Base-by-base conservation (phyloP, 1,139 yeast genomes). In the Geotrichum siamense region DNA sequence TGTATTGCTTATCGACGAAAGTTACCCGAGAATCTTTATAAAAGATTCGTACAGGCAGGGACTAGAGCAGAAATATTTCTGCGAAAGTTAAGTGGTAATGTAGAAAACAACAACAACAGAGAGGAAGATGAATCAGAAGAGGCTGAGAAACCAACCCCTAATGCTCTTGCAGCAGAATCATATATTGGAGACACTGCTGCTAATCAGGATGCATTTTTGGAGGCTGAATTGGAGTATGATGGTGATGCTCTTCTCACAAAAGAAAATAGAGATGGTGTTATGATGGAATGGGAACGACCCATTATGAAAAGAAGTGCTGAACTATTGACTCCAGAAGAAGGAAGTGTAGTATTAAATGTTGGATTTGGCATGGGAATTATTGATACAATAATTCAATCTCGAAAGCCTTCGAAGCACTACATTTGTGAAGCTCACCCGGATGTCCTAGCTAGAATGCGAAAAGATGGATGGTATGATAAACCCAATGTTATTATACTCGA, bases 281-380 rank as follows among this genome's bases (percentile, higher is more conserved):
- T 89, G 97, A 89, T 89, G 97, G 82, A 82, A 53, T 89, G 97
- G 97, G 97, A 89, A 62, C 73, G 78, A 3, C 77, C 78, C 23
- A 71, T 89, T 45, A 89, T 89, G 97, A 68, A 72, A 48, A 69
- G 79, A 19, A 94, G 94, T 1, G 82, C 94, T 47, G 78, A 81
- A 22, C 60, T 87, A 9, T 35, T 45, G 8, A 44, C 51, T 9
- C 28, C 59, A n/a, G 60, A 58, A 5, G 61, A 60, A 3, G 74
- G 71, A 29, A 64, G 76, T 9, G 69, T 67, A 21, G 76, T 89
- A 2, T 67, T 89, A 39, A 89, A 89, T 56, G 84, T 89, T 38
- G 97, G 97, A 0, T 89, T 89, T 59, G 97, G 97, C 1, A 85
- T 89, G 96, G 97, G 97, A 2, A 87, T 89, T 44, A 87, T 89